phyloP scores from a whole-genome alignment of 768 basidiomycete genomes.

The Podaxis sp. region DNA sequence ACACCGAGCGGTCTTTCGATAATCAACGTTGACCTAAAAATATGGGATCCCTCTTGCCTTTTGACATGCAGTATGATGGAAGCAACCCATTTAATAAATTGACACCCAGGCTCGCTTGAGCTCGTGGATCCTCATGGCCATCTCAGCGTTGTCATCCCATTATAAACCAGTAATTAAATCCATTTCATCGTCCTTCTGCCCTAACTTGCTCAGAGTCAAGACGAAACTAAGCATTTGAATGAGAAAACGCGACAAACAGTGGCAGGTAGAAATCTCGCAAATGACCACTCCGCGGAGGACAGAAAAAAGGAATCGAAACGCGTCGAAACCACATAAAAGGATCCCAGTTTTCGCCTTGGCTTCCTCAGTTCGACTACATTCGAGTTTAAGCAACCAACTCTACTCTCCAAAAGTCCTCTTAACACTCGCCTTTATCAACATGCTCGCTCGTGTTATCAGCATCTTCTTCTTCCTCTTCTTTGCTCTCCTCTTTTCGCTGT shows the following conservation, averaged over 20 bases:
- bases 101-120: background rate
- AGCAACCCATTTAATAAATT: background rate
- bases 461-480: background rate
- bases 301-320: background rate
- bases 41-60: background rate
- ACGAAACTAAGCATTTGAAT: background rate
- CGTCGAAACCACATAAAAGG: background rate
- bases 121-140: background rate
- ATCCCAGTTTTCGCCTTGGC: background rate
- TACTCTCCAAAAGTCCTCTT: background rate
- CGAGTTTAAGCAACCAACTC: background rate
- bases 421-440: background rate
- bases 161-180: background rate
- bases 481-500: background rate
- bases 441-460: background rate
- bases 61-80: background rate
- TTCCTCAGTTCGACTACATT: background rate
- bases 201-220: background rate
- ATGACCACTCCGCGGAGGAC: background rate
- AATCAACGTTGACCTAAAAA: background rate
- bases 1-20: background rate
- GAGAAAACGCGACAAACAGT: background rate
- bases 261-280: background rate
- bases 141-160: background rate
- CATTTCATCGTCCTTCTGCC: background rate